Evolutionary conservation across 1,284 basidiomycete genomes (phyloP).

Genomic region (Apiotrichum gamsii): DNA sequence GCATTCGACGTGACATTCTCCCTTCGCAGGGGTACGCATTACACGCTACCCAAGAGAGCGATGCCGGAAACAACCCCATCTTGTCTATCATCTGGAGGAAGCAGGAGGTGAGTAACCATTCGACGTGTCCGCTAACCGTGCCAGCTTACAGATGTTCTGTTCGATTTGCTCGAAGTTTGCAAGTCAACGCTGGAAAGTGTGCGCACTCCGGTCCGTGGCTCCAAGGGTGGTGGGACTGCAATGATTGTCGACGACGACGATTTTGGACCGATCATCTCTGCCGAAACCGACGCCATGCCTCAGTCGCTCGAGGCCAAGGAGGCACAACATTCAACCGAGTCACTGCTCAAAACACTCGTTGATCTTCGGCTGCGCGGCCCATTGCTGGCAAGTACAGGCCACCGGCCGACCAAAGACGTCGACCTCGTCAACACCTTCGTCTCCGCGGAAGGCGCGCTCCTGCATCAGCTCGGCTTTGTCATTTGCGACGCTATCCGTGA

Average conservation of each 20-base stretch:
- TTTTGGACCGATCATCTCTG: constrained; percentile 58
- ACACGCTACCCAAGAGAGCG: constrained; percentile 4
- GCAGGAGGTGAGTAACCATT: constrained; percentile 53
- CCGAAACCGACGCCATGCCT: constrained; percentile 37
- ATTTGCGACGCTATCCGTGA: constrained; percentile 56
- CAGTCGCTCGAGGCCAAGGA: constrained; percentile 33
- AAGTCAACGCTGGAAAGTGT: constrained; percentile 1
- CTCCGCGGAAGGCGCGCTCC: constrained; percentile 52
- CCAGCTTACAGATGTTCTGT: constrained; percentile 4
- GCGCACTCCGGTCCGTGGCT: background rate
- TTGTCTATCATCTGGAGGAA: constrained; percentile 54
- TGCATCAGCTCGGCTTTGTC: constrained; percentile 56
- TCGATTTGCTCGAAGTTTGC: constrained; percentile 17
- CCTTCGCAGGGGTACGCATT: constrained; percentile 21
- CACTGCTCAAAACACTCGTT: constrained; percentile 24
- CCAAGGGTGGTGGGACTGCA: background rate
- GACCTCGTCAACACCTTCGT: constrained; percentile 59
- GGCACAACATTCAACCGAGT: constrained; percentile 23
- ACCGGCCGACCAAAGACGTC: constrained; percentile 58
- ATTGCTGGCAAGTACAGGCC: constrained; percentile 51
- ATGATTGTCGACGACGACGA: constrained; percentile 54
- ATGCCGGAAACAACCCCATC: background rate
- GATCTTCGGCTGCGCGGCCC: constrained; percentile 51
- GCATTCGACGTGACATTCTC: constrained; percentile 58
- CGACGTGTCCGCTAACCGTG: background rate